Conservation (phyloP, 2,329 filamentous ascomycete genomes). For the Madurella mycetomatis region DNA sequence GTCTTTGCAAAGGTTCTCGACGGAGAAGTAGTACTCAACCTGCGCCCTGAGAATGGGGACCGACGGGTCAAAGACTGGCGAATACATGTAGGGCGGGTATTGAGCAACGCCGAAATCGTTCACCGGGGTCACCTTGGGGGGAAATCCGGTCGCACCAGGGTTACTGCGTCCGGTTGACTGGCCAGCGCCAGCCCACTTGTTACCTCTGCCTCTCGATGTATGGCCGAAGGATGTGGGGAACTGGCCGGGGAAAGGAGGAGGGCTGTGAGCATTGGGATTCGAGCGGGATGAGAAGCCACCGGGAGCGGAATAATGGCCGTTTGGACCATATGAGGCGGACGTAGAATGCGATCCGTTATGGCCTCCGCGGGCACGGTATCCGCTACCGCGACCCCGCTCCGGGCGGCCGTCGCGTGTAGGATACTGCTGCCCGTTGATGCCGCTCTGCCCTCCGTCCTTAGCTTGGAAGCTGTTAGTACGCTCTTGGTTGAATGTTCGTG, state of each 20-base stretch:
- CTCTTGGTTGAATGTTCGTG: constrained; percentile 18
- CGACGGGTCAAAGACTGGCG: constrained; percentile 23
- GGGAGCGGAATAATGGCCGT: constrained; percentile 32
- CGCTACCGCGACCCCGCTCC: constrained; percentile 37
- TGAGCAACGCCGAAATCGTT: constrained; percentile 42
- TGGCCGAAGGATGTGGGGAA: constrained; percentile 23
- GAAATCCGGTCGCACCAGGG: constrained; percentile 18
- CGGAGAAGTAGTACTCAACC: constrained; percentile 93
- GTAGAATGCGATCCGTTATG: constrained; percentile 38
- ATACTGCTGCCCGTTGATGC: constrained; percentile 27
- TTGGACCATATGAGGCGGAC: constrained; percentile 35
- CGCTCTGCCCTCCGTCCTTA: constrained; percentile 23
- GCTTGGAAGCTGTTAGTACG: constrained; percentile 13
- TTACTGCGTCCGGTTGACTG: constrained; percentile 18
- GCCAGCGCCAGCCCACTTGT: constrained; percentile 19
- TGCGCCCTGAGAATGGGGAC: constrained; percentile 43
- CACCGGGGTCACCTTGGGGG: constrained; percentile 31
- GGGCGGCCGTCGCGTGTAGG: constrained; percentile 34
- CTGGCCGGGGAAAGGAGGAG: constrained; percentile 37
- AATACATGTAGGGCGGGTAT: constrained; percentile 51
- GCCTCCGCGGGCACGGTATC: constrained; percentile 43
- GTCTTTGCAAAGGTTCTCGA: constrained; percentile 94
- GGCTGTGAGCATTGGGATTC: constrained; percentile 39
- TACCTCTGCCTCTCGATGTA: constrained; percentile 22
- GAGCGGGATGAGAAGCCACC: constrained; percentile 29